Percentiles rank a stretch among this genome's conserved stretches.
These are phyloP conservation scores for Suillus hirtellus DNA, from an alignment of 768 basidiomycete genomes.

Conservation along the genomic window DNA sequence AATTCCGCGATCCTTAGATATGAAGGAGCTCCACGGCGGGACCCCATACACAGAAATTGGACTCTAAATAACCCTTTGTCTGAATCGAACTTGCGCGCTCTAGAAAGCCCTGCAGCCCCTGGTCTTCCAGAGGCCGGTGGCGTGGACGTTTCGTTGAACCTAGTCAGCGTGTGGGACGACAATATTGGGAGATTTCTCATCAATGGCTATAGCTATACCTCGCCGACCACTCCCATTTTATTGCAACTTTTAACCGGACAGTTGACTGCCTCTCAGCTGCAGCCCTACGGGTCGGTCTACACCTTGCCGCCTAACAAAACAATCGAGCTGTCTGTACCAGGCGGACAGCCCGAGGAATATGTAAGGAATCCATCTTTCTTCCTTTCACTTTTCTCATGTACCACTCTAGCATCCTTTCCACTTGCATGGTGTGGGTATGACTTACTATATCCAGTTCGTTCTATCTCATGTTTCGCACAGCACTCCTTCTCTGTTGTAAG, in stretches of 20 bases:
- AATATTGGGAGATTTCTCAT: conserved; percentile 16
- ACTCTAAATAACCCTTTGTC: conserved; percentile 11
- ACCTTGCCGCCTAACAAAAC: conserved; percentile 15
- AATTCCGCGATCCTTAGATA: conserved; percentile 18
- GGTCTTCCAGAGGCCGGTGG: conserved; percentile 14
- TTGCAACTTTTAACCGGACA: conserved; percentile 25
- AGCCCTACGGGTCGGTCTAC: conserved; percentile 17
- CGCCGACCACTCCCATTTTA: conserved; percentile 20
- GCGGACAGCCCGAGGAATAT: conserved; percentile 24
- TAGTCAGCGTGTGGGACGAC: conserved; percentile 17
- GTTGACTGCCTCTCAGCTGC: conserved; percentile 11
- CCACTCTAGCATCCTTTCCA: conserved; percentile 23
- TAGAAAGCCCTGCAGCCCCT: conserved; percentile 16
- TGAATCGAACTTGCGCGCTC: conserved; percentile 20
- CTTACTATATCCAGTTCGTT: not conserved
- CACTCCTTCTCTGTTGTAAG: conserved; percentile 43
- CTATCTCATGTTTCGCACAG: conserved; percentile 20
- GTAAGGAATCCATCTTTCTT: conserved; percentile 21
- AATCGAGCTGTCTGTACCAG: conserved; percentile 19
- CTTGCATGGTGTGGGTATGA: conserved; percentile 17
- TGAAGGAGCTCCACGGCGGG: conserved; percentile 15
- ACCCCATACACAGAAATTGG: conserved; percentile 13
- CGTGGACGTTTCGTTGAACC: conserved; percentile 22
- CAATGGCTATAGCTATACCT: conserved; percentile 15
- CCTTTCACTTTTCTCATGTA: not conserved